Evolutionary conservation across 257 asterid species (phyloP).

Genomic region (Gynochthodes officinalis): DNA sequence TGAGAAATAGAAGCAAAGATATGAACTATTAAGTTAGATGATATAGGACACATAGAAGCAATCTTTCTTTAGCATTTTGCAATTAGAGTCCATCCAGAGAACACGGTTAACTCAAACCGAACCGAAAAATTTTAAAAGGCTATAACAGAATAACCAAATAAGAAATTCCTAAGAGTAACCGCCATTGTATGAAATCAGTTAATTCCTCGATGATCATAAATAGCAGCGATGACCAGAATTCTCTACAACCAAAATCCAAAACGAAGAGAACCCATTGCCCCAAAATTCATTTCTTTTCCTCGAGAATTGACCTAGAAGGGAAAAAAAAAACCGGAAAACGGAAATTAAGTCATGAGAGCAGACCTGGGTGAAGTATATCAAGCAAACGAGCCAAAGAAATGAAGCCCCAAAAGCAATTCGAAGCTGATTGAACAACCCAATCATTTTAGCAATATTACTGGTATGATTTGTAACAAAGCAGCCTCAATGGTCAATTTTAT

Average conservation of each 20-base stretch:
- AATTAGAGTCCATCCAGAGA: neutral
- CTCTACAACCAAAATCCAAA: neutral
- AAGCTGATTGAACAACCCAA: constrained; percentile 63
- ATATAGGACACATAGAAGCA: neutral
- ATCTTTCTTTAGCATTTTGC: neutral
- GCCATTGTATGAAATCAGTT: neutral
- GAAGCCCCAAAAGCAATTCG: constrained; percentile 77
- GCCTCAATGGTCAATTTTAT: constrained; percentile 4
- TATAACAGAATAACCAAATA: neutral
- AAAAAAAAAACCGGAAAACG: neutral
- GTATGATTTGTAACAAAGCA: constrained; percentile 2
- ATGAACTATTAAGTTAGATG: neutral
- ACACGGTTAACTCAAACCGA: neutral
- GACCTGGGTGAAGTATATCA: constrained; percentile 98
- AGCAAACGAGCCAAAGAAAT: constrained; percentile 86
- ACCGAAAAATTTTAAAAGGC: neutral
- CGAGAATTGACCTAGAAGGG: neutral
- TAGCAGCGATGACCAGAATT: neutral
- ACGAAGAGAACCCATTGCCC: neutral
- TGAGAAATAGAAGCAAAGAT: neutral
- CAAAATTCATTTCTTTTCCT: neutral
- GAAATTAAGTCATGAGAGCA: neutral
- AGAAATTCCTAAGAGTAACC: neutral
- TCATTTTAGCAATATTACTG: constrained; percentile 35
- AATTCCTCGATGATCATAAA: neutral